Evolutionary conservation across 139 green algal genomes (phyloP), one percentile per base, ranked within the genome.

Genomic region (Tetratostichococcus sp.): DNA sequence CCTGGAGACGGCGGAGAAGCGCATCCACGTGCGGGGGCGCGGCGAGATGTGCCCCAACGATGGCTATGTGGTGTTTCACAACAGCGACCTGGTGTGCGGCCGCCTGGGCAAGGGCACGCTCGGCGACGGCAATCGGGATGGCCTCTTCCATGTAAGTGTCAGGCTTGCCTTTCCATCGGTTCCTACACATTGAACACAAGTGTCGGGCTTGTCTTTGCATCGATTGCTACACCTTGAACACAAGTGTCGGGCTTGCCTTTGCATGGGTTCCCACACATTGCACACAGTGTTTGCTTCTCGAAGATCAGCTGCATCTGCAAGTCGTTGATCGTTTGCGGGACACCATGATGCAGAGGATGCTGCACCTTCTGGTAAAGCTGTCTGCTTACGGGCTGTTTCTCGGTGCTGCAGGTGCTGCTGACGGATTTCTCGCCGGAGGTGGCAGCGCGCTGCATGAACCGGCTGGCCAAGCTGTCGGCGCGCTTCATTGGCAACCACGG

Each of bases 41-140:
- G 85, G 74, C 2, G n/a, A 66, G n/a, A 93, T 99, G 89, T 95
- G 89, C 81, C 80, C 86, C 69, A 86, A 79, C 28, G 95, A 99
- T 78, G 94, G 93, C 35, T 99, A 86, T 57, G 95, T 99, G 19
- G 86, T 72, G 79, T 96, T 98, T 78, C 80, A 83, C 42, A 97
- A 98, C 88, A 93, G 85, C 42, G 83, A 97, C 76, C 89, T 98
- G 35, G 78, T 98, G 31, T 89, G 79, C 70, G 96, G 95, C 4
- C 89, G 94, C 19, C 79, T 99, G 31, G 95, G 95, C 78, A 99
- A 99, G 83, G 88, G 80, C 32, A 93, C 94, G 14, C 85, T 99
- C 65, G 95, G 94, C 14, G 82, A 79, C 26, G 95, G 93, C 72
- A 93, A 86, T 85, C 97, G 97, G 86, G 83, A 75, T 17, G 94